Conservation (phyloP, 169 alveolate species). For the Eimeria maxima region DNA sequence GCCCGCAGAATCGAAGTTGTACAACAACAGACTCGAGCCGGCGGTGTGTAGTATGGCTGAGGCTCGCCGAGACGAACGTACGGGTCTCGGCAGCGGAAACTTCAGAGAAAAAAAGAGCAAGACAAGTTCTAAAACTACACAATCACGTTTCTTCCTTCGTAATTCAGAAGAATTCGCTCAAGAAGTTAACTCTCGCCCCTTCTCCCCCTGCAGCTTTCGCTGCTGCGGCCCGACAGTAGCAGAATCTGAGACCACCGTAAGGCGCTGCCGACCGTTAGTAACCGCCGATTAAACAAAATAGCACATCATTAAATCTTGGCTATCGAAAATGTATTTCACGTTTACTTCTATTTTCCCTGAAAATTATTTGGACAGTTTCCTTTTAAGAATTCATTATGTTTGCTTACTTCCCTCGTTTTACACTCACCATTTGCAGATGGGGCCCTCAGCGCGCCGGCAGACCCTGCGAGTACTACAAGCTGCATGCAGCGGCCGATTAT, state of each 20-base stretch:
- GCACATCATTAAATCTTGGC: not conserved
- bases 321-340: not conserved
- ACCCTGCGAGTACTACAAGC: not conserved
- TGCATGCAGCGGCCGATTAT: conserved; percentile 36
- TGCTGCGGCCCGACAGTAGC: conserved; percentile 53
- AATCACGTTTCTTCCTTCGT: not conserved
- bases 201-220: conserved; percentile 14
- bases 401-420: not conserved
- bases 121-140: not conserved
- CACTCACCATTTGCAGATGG: not conserved
- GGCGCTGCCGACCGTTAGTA: conserved; percentile 49
- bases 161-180: not conserved
- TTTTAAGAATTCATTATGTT: no score
- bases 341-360: not conserved
- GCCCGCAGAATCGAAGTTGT: not conserved
- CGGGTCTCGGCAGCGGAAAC: not conserved
- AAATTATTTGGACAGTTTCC: not conserved
- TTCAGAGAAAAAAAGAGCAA: not conserved
- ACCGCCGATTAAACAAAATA: not conserved
- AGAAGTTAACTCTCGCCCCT: not conserved
- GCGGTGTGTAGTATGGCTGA: conserved; percentile 1
- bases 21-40: conserved; percentile 38
- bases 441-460: conserved; percentile 63
- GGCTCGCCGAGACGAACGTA: conserved; percentile 17
- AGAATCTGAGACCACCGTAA: conserved; percentile 29